These are phyloP conservation scores for Notholithocarpus densiflorus DNA, from an alignment of 306 rosid species.

Conservation along the genomic window DNA sequence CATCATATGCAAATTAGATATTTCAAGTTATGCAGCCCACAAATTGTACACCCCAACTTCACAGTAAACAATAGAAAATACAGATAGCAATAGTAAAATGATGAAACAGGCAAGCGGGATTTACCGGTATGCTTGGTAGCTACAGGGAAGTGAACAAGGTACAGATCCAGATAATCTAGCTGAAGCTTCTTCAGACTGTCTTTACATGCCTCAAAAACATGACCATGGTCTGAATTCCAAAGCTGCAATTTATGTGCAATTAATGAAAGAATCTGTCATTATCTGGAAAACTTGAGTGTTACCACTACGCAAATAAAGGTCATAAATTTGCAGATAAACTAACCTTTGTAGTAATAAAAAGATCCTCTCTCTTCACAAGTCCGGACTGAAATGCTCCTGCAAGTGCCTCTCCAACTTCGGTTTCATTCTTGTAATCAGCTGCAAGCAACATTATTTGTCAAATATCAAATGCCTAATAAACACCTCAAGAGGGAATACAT, in stretches of 20 bases:
- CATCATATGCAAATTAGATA: background rate
- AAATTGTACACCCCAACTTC: background rate
- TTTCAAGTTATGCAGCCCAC: background rate
- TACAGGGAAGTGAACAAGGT: constrained; percentile 85
- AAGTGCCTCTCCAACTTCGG: constrained; percentile 82
- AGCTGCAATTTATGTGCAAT: constrained; percentile 52
- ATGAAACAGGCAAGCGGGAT: constrained; percentile 1
- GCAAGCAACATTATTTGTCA: constrained; percentile 31
- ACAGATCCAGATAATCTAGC: constrained; percentile 74
- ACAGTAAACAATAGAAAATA: background rate
- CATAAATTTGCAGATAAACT: constrained; percentile 11
- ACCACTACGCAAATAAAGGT: background rate
- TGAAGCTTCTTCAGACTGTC: constrained; percentile 85
- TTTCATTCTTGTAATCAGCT: constrained; percentile 80
- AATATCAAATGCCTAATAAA: background rate
- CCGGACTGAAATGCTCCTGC: constrained; percentile 63
- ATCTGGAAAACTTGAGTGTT: background rate
- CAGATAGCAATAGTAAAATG: background rate
- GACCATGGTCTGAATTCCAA: constrained; percentile 98
- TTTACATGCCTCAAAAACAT: constrained; percentile 80
- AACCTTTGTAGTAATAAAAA: constrained; percentile 82
- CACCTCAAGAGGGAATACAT: background rate
- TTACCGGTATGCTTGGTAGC: constrained; percentile 74
- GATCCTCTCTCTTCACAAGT: constrained; percentile 85
- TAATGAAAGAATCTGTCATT: constrained; percentile 9